Base-by-base conservation (phyloP, 495 filamentous ascomycete genomes). In the Aspergillus biplanus region DNA sequence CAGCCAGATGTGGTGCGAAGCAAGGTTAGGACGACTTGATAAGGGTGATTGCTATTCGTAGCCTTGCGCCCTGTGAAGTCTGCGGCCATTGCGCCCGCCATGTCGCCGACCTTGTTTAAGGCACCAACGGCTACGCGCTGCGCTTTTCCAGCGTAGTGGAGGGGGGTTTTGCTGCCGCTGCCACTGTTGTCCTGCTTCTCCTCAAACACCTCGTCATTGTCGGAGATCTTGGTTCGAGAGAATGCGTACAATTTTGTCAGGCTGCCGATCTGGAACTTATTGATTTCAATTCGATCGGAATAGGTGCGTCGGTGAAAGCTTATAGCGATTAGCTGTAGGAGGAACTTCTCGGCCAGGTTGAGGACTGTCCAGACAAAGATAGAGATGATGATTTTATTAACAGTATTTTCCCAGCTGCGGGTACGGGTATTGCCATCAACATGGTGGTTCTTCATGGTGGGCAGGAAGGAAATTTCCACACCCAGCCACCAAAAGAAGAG, bases 401-500 rank as follows among this genome's bases (percentile, higher is more conserved):
- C 84, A 12, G 87, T 85, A 47, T 73, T 81, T 69, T 97, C 88
- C 94, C 93, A 97, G 34, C 75, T 61, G 6, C 82, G 77, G 0
- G 81, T 84, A 0, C 73, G 73, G n/a, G 71, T 80, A 46, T 82
- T 68, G 8, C 82, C 85, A 52, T 87, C 76, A 0, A 87, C 69
- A 65, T 93, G 90, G 71, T 99, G 92, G 69, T 90, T 87, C 58
- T 84, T 89, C 83, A 85, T 85, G 6, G 80, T 82, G 7, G 82
- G 82, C 47, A 85, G 64, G 59, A 85, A 85, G 4, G 82, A 84
- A 8, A 89, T 80, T 68, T 96, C 85, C 13, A 97, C 85, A 8
- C 89, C 90, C 13, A 99, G 82, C 86, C 90, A 88, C 94, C 94
- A 99, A 62, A 97, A 88, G 76, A 97, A 99, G 8, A 97, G 71